Base-by-base conservation (phyloP, 2,329 filamentous ascomycete genomes). In the Penicillium olsonii region DNA sequence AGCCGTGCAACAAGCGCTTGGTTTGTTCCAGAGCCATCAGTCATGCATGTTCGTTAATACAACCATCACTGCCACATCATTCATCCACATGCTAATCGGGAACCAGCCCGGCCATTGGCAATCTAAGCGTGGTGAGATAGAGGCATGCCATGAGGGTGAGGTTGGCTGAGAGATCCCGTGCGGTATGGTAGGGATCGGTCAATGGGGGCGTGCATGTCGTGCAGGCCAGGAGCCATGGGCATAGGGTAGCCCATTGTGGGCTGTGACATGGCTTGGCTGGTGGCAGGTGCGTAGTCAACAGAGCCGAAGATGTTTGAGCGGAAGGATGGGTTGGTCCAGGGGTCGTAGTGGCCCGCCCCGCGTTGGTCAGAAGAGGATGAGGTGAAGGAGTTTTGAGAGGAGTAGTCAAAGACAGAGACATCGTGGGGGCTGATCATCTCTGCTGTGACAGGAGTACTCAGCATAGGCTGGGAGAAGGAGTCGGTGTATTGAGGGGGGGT, bases 301-400 rank as follows among this genome's bases (percentile, higher is more conserved):
- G 68, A 52, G 15, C 56, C 57, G 59, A 68, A 72, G 34, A 70
- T 54, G 24, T 63, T 62, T 18, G 63, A 64, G n/a, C 68, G 63
- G 53, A 69, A 71, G 5, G 62, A 51, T 0, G 67, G 60, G 29
- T 31, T 31, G 7, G 59, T 53, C 69, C 69, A 72, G 9, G 57
- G 26, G 10, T 68, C 57, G 39, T 63, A 69, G 10, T 65, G 56
- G 20, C 51, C 53, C 3, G 57, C 29, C 17, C 52, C 47, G 26
- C 62, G 64, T 14, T 61, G 59, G 19, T 62, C 56, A 1, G 64
- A 35, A 10, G 57, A 58, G 1, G 67, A 48, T 19, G 54, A 45
- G 18, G 57, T 45, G 47, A 64, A 68, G 10, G 60, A 46, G 11
- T 57, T 42, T 4, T 62, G 61, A 0, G 58, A 47, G 18, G 70